phyloP scores from a whole-genome alignment of 768 basidiomycete species.

The Boletus rubescentipes region DNA sequence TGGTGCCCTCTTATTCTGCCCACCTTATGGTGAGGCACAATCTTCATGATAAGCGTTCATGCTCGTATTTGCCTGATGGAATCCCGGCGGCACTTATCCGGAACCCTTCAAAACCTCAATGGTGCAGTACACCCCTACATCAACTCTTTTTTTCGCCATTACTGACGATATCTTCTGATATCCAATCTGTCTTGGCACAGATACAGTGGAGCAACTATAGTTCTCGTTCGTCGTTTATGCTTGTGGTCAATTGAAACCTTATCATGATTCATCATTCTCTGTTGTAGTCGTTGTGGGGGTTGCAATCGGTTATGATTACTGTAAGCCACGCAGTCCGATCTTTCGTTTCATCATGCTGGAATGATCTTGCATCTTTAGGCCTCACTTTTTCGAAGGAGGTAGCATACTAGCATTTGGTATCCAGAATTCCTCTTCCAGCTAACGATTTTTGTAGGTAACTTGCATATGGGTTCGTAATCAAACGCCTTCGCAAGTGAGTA shows the following conservation, averaged over 20 bases:
- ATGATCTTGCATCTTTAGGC: not conserved
- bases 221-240: not conserved
- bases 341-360: not conserved
- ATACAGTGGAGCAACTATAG: not conserved
- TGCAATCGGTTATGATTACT: not conserved
- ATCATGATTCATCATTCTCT: too few relatives aligned
- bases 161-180: not conserved
- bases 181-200: not conserved
- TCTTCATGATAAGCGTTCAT: too few relatives aligned
- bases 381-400: slow-evolving; percentile 4
- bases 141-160: not conserved
- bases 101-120: too few relatives aligned
- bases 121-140: too few relatives aligned
- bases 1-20: too few relatives aligned
- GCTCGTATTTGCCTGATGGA: too few relatives aligned
- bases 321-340: too few relatives aligned
- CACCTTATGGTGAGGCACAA: too few relatives aligned
- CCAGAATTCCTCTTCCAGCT: not conserved
- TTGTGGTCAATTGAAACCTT: too few relatives aligned
- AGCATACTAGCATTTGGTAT: too few relatives aligned
- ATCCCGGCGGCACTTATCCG: too few relatives aligned
- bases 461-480: slow-evolving; percentile 2
- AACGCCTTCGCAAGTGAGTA: not conserved
- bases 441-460: not conserved
- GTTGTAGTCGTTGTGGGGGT: too few relatives aligned